Conservation (phyloP, 2,329 filamentous ascomycete genomes). For the Thelonectria olida region DNA sequence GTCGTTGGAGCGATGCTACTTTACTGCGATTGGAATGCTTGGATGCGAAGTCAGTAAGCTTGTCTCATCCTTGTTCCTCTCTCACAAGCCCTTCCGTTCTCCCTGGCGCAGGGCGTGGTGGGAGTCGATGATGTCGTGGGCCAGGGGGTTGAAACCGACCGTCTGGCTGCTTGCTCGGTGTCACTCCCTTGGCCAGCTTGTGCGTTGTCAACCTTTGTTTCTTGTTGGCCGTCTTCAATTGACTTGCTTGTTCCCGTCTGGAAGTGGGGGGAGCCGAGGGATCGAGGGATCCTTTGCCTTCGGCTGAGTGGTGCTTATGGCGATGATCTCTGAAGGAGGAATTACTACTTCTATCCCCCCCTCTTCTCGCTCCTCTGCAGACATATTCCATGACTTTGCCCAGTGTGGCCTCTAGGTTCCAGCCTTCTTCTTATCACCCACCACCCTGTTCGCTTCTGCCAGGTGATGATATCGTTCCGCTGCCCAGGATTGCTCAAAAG, state of each 20-base stretch:
- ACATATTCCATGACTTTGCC: slow-evolving; percentile 33
- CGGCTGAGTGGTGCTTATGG: no score
- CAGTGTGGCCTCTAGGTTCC: slow-evolving; percentile 34
- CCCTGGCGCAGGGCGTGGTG: not conserved
- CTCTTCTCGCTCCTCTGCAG: slow-evolving; percentile 13
- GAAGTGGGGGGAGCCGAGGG: no score
- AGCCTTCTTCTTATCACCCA: not conserved
- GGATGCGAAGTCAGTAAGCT: not conserved
- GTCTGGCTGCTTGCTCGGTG: slow-evolving; percentile 25
- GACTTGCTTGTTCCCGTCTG: no score
- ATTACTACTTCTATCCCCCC: not conserved
- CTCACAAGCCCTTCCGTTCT: not conserved
- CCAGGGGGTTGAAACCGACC: slow-evolving; percentile 35
- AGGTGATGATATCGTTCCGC: not conserved
- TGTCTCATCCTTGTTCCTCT: not conserved
- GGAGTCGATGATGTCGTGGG: slow-evolving; percentile 39
- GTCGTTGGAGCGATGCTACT: slow-evolving; percentile 23
- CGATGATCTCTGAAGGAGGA: no score
- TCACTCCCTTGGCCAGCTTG: not conserved
- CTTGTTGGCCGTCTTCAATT: no score
- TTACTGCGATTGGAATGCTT: not conserved
- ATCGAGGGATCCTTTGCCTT: no score
- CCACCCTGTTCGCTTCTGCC: not conserved
- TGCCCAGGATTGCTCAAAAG: not conserved
- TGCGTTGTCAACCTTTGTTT: slow-evolving; percentile 1